Percentiles rank a stretch among this genome's conserved stretches.
These are phyloP conservation scores for Asparagopsis taxiformis DNA, from an alignment of 31 red algal genomes.

Conservation along the genomic window DNA sequence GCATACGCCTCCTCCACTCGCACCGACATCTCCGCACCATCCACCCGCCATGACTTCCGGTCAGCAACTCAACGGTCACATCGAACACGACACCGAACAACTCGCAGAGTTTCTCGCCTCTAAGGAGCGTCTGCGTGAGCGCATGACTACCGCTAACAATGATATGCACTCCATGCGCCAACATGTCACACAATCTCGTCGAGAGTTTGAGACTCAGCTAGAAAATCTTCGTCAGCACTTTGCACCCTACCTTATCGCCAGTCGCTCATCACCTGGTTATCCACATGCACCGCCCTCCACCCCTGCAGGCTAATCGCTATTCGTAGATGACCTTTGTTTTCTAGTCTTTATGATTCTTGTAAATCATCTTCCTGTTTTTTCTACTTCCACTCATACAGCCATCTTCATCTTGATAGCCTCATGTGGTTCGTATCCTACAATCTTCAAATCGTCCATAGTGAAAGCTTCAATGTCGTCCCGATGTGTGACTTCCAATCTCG, in stretches of 20 bases:
- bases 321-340: no score
- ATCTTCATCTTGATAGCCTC: slow-evolving; percentile 90
- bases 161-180: slow-evolving; percentile 32
- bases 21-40: neutral
- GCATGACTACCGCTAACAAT: slow-evolving; percentile 13
- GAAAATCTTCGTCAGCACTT: slow-evolving; percentile 41
- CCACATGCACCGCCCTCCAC: slow-evolving; percentile 35
- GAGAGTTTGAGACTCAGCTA: slow-evolving; percentile 32
- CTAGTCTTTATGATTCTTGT: no score
- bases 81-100: slow-evolving; percentile 39
- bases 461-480: slow-evolving; percentile 85
- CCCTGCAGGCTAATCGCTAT: slow-evolving; percentile 27
- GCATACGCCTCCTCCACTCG: no score
- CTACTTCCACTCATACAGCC: slow-evolving; percentile 79
- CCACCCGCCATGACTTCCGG: neutral
- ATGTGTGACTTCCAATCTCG: slow-evolving; percentile 56
- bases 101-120: slow-evolving; percentile 44
- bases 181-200: slow-evolving; percentile 17
- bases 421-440: slow-evolving; percentile 86
- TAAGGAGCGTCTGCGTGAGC: slow-evolving; percentile 44
- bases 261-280: neutral
- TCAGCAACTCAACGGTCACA: neutral
- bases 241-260: slow-evolving; percentile 10
- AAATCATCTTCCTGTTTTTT: neutral
- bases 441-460: slow-evolving; percentile 68